Evolutionary conservation across 2,329 filamentous ascomycete species (phyloP), one percentile per base, ranked within the genome.

Genomic region (Cercospora sp.): DNA sequence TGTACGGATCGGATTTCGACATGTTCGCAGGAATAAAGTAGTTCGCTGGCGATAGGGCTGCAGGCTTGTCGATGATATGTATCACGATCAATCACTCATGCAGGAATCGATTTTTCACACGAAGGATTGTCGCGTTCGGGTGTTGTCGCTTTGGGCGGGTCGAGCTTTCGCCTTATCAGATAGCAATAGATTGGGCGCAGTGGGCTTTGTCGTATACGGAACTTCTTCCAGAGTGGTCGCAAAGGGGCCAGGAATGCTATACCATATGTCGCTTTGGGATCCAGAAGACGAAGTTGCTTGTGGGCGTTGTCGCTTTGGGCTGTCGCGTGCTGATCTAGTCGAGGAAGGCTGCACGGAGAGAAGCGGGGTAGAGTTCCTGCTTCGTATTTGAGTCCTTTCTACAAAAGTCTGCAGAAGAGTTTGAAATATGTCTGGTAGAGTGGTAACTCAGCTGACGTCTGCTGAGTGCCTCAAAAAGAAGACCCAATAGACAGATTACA

Each of bases 1-100:
- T 51, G 61, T 66, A 67, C 13, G 60, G 45, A 16, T 67, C 66
- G 28, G 68, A 63, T 64, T 69, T 70, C 33, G 67, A 65, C 64
- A 66, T 67, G 64, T 16, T 66, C 20, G 63, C 60, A 13, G 65
- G 57, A 33, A 60, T 62, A 31, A 39, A 23, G 45, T 39, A 10
- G 61, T 18, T 33, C 10, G n/a, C 48, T 63, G 55, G 55, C 55
- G 36, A 13, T 62, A 36, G 60, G 55, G 51, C 60, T 53, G 31
- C 45, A 53, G 39, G 23, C 59, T 67, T 60, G 60, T 63, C 59
- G 53, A 57, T 58, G 59, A 66, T 64, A 45, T 58, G 65, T 70
- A 70, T 67, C 51, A 60, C 58, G 33, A 57, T 67, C 26, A 36
- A 42, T 64, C 58, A 65, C 39, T 65, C 66, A 62, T 65, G 58